A percentile compares a stretch with the other conserved stretches of the same genome.
phyloP scores from a whole-genome alignment of 768 basidiomycete species.

The Podaxis sp. region DNA sequence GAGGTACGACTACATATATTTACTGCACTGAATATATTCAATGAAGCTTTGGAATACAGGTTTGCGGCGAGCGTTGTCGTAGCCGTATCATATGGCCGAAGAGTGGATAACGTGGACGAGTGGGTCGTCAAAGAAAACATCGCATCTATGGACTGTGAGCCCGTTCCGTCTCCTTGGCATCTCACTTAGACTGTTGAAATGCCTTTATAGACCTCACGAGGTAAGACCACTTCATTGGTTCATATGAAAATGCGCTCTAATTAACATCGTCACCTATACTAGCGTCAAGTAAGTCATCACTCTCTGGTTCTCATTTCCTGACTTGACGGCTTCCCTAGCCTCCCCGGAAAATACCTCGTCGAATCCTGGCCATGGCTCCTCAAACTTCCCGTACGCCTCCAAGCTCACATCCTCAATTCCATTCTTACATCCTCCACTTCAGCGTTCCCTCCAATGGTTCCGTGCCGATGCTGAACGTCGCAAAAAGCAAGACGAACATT shows the following conservation, averaged over 20 bases:
- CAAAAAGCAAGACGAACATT: slow-evolving; percentile 22
- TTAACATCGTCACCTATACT: not conserved
- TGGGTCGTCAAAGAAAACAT: slow-evolving; percentile 49
- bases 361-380: slow-evolving; percentile 15
- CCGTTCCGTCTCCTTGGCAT: not conserved
- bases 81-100: slow-evolving; percentile 25
- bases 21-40: too few relatives aligned
- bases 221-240: not conserved
- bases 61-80: slow-evolving; percentile 39
- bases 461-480: slow-evolving; percentile 25
- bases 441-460: slow-evolving; percentile 33
- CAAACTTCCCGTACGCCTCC: slow-evolving; percentile 14
- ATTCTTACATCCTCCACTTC: not conserved
- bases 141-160: slow-evolving; percentile 42
- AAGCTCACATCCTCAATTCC: not conserved
- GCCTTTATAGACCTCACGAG: slow-evolving; percentile 6
- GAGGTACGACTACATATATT: slow-evolving; percentile 25
- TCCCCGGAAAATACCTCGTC: slow-evolving; percentile 14
- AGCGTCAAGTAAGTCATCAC: slow-evolving; percentile 14
- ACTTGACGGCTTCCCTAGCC: slow-evolving; percentile 7
- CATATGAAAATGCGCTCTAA: not conserved
- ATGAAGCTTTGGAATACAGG: slow-evolving; percentile 19
- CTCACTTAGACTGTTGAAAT: not conserved
- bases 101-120: slow-evolving; percentile 44
- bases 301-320: not conserved